Evolutionary conservation across 2,329 filamentous ascomycete species (phyloP).

Genomic region (Aureobasidium uvarum): DNA sequence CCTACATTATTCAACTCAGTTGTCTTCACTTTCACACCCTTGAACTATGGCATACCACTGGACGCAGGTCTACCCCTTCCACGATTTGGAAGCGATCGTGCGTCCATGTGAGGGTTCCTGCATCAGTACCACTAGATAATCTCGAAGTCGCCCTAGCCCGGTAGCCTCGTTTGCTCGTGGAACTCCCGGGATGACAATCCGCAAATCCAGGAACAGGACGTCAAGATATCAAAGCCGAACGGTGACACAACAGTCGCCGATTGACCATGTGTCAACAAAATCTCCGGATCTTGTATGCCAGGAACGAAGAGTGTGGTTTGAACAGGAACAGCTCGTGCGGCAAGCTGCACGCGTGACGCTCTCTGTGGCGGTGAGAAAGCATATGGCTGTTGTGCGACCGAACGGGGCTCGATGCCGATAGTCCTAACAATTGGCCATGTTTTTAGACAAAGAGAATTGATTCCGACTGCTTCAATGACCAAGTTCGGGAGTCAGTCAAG

Average conservation of each 20-base stretch:
- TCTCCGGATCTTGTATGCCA: conserved; percentile 8
- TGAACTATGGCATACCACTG: background rate
- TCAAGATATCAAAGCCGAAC: background rate
- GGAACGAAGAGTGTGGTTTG: background rate
- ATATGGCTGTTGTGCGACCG: conserved; percentile 22
- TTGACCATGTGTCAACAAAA: conserved; percentile 10
- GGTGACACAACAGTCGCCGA: conserved; percentile 3
- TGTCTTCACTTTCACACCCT: background rate
- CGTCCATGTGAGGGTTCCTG: conserved; percentile 22
- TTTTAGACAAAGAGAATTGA: background rate
- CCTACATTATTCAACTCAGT: background rate
- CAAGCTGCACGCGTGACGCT: conserved; percentile 15
- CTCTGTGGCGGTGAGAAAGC: conserved; percentile 23
- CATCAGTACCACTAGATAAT: conserved; percentile 4
- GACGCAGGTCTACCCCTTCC: background rate
- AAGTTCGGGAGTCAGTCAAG: conserved; percentile 6
- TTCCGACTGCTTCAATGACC: background rate
- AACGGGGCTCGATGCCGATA: conserved; percentile 5
- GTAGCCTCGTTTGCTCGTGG: conserved; percentile 9
- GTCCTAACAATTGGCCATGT: background rate
- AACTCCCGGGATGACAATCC: background rate
- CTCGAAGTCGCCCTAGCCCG: background rate
- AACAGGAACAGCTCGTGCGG: conserved; percentile 19
- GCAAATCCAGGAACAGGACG: background rate
- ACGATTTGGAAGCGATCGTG: conserved; percentile 22